Evolutionary conservation across 176 grass and related monocot genomes (phyloP).

Genomic region (Zoysia japonica): DNA sequence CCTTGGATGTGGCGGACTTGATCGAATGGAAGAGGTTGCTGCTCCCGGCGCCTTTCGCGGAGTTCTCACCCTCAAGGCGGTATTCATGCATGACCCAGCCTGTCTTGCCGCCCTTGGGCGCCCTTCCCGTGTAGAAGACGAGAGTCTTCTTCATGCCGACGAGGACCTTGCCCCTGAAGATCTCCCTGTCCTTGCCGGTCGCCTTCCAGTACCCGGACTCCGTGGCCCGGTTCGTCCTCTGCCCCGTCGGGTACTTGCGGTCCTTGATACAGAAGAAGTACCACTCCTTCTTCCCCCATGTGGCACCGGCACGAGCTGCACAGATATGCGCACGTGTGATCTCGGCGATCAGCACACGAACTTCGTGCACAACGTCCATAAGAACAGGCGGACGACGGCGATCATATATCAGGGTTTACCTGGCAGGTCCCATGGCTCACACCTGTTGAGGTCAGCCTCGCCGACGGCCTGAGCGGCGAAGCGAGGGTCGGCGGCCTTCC

Average conservation of each 20-base stretch:
- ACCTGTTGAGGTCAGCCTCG: conserved; percentile 80
- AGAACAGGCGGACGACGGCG: too few species aligned
- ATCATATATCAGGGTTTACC: conserved; percentile 22
- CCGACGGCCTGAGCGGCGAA: conserved; percentile 61
- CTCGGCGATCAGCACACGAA: background rate
- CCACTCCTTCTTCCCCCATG: conserved; percentile 66
- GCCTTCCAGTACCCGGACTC: conserved; percentile 74
- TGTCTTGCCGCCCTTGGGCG: conserved; percentile 76
- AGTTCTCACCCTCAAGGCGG: conserved; percentile 59
- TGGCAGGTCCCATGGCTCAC: conserved; percentile 72
- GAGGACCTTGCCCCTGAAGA: conserved; percentile 50
- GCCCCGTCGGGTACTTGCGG: conserved; percentile 69
- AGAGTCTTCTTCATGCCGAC: conserved; percentile 97
- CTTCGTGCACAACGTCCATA: too few species aligned
- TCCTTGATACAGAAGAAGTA: conserved; percentile 70
- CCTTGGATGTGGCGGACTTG: conserved; percentile 45
- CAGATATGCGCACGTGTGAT: background rate
- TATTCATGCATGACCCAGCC: conserved; percentile 98
- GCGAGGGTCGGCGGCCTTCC: conserved; percentile 46
- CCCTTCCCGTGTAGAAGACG: conserved; percentile 88
- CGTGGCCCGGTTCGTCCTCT: conserved; percentile 60
- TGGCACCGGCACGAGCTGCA: conserved; percentile 53
- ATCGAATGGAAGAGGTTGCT: conserved; percentile 12
- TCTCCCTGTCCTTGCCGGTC: conserved; percentile 64
- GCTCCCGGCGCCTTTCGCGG: background rate